phyloP scores from a whole-genome alignment of 2,329 filamentous ascomycete species.

The Calycina herbarum region DNA sequence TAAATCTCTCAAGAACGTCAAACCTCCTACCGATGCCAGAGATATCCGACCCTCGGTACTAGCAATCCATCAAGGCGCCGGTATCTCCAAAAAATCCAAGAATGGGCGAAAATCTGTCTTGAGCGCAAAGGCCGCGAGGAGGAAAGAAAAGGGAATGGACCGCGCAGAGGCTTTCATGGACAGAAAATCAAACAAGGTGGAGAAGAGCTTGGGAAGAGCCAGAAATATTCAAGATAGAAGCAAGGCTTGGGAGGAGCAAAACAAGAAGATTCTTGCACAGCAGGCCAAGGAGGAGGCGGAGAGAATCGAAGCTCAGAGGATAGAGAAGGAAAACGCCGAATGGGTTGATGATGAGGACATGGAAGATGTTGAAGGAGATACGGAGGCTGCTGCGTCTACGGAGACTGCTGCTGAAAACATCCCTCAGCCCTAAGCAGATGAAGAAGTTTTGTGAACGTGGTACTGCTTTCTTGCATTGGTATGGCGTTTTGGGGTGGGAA shows the following conservation, averaged over 20 bases:
- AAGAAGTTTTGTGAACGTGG: slow-evolving; percentile 11
- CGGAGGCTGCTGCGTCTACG: neutral
- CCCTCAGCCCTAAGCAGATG: slow-evolving; percentile 12
- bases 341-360: slow-evolving; percentile 22
- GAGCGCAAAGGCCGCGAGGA: slow-evolving; percentile 54
- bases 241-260: slow-evolving; percentile 60
- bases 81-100: slow-evolving; percentile 68
- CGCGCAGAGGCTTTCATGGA: slow-evolving; percentile 61
- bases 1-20: slow-evolving; percentile 66
- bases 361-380: slow-evolving; percentile 20
- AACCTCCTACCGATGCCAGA: slow-evolving; percentile 49
- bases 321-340: slow-evolving; percentile 29
- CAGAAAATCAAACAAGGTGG: slow-evolving; percentile 55
- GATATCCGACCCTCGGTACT: slow-evolving; percentile 65
- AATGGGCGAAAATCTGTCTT: slow-evolving; percentile 53
- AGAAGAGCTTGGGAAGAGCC: slow-evolving; percentile 53
- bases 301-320: slow-evolving; percentile 25
- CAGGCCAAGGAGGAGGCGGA: slow-evolving; percentile 31
- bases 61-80: slow-evolving; percentile 64
- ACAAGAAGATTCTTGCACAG: slow-evolving; percentile 42
- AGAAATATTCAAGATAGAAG: slow-evolving; percentile 49
- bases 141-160: slow-evolving; percentile 59
- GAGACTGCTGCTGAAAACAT: slow-evolving; percentile 11
- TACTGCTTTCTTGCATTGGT: neutral
- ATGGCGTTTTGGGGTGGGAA: neutral